Conservation (phyloP, 2,329 filamentous ascomycete species). For the Didymella glomerata region DNA sequence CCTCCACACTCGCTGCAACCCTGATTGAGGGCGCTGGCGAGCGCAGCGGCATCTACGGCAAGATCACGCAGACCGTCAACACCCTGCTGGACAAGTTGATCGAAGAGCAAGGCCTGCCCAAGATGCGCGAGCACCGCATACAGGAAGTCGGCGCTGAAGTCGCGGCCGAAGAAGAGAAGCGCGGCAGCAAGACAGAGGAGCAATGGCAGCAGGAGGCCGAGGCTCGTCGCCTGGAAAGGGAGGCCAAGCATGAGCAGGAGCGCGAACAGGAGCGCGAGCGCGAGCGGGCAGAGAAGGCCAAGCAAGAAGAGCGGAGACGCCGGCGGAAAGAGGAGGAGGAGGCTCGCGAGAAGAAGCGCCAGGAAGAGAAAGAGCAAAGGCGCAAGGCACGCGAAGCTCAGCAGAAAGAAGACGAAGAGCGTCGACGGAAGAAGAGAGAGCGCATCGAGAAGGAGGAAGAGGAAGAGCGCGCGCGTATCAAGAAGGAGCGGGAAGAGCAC, state of each 20-base stretch:
- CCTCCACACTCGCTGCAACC: slow-evolving; percentile 75
- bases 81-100: slow-evolving; percentile 71
- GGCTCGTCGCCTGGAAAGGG: slow-evolving; percentile 66
- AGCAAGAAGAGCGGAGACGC: slow-evolving; percentile 65
- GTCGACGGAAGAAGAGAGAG: slow-evolving; percentile 42
- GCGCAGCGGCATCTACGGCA: slow-evolving; percentile 77
- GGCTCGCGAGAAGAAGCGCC: slow-evolving; percentile 55
- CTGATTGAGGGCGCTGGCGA: slow-evolving; percentile 82
- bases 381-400: slow-evolving; percentile 45
- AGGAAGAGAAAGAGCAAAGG: slow-evolving; percentile 56
- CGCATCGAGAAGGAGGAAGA: slow-evolving; percentile 54
- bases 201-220: slow-evolving; percentile 75
- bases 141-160: slow-evolving; percentile 74
- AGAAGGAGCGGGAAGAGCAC: slow-evolving; percentile 51
- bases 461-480: slow-evolving; percentile 60
- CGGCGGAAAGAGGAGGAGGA: slow-evolving; percentile 59
- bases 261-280: slow-evolving; percentile 66
- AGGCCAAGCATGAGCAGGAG: slow-evolving; percentile 68
- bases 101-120: slow-evolving; percentile 68
- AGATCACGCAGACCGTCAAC: slow-evolving; percentile 72
- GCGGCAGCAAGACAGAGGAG: slow-evolving; percentile 76
- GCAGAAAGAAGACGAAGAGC: slow-evolving; percentile 44
- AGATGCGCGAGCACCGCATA: slow-evolving; percentile 72
- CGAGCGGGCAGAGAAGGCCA: slow-evolving; percentile 60
- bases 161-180: slow-evolving; percentile 69